Base-by-base conservation (phyloP, 306 rosid species). In the Inga leiocalycina region DNA sequence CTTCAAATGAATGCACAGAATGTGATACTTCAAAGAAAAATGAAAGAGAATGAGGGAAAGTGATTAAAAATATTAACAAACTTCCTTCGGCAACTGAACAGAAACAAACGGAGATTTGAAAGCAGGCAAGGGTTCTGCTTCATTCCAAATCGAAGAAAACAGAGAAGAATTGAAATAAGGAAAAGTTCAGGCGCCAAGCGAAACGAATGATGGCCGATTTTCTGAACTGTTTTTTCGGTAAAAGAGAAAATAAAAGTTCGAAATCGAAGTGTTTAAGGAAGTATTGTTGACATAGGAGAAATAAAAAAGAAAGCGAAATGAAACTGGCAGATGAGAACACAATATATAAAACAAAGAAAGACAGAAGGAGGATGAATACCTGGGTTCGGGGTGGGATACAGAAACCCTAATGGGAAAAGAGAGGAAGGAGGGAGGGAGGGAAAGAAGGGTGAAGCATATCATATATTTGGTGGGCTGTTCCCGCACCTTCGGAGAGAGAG, bases 391-490 rank as follows among this genome's bases (percentile, higher is more conserved):
- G 76, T 13, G 80, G 52, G 61, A 24, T 30, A 14, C 59, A 52
- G 76, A 56, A 81, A 57, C 54, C 15, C 48, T 45, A 76, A 76
- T 46, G 61, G 65, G 52, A 61, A 77, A 45, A 14, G 35, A 79
- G 71, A 35, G 46, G 75, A 49, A 70, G 75, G 62, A 56, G 37
- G 32, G 84, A 46, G 74, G 56, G 87, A 43, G 71, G 72, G 66
- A 59, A 30, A 4, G 70, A 15, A 71, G 48, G 34, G 45, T 24
- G 5, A 14, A 2, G 79, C 44, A 51, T 75, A 6, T 27, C 30
- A 6, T 34, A 79, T 43, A 51, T 19, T 74, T 13, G 22, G 27
- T 39, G 19, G 48, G 57, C 65, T 73, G 70, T 75, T 82, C 81
- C 66, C 57, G 44, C 75, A 44, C 43, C 62, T 81, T 64, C 48